Percentiles rank a stretch among this genome's conserved stretches.
Evolutionary conservation across 2,329 filamentous ascomycete genomes (phyloP).

Genomic region (Cadophora sp.): DNA sequence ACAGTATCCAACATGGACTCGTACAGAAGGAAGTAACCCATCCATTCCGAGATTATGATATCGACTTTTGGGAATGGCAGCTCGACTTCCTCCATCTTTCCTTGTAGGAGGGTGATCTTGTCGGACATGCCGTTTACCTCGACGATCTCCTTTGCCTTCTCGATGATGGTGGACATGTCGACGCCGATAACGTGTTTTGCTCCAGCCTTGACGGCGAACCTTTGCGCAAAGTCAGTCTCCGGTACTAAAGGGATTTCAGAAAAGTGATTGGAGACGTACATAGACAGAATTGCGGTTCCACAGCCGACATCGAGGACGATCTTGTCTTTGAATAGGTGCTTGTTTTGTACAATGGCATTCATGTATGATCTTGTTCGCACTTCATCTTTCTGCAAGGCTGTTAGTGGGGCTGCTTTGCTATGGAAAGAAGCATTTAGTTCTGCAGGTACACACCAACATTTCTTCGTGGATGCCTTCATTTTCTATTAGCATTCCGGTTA

Average conservation of each 20-base stretch:
- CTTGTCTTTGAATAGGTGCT: slow-evolving; percentile 90
- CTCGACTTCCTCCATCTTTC: slow-evolving; percentile 99
- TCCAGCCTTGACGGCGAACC: slow-evolving; percentile 95
- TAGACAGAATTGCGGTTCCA: slow-evolving; percentile 96
- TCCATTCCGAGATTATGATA: slow-evolving; percentile 99
- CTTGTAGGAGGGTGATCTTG: slow-evolving; percentile 97
- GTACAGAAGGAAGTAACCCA: slow-evolving; percentile 99
- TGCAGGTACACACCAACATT: slow-evolving; percentile 79
- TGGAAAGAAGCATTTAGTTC: slow-evolving; percentile 27
- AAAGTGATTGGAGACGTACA: slow-evolving; percentile 64
- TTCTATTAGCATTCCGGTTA: slow-evolving; percentile 44
- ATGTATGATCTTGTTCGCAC: slow-evolving; percentile 96
- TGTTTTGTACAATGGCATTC: slow-evolving; percentile 97
- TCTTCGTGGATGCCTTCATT: slow-evolving; percentile 89
- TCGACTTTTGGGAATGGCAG: slow-evolving; percentile 95
- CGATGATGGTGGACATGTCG: slow-evolving; percentile 99
- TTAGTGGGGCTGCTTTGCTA: slow-evolving; percentile 26
- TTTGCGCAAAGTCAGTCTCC: slow-evolving; percentile 47
- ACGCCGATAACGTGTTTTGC: slow-evolving; percentile 99
- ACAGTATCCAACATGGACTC: slow-evolving; percentile 99
- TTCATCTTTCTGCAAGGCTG: slow-evolving; percentile 82
- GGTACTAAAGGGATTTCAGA: slow-evolving; percentile 9
- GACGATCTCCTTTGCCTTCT: slow-evolving; percentile 97
- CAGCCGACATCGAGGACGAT: slow-evolving; percentile 97
- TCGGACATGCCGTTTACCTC: slow-evolving; percentile 87